Conservation (phyloP, 1,284 basidiomycete genomes). For the Pseudozyma sp. region DNA sequence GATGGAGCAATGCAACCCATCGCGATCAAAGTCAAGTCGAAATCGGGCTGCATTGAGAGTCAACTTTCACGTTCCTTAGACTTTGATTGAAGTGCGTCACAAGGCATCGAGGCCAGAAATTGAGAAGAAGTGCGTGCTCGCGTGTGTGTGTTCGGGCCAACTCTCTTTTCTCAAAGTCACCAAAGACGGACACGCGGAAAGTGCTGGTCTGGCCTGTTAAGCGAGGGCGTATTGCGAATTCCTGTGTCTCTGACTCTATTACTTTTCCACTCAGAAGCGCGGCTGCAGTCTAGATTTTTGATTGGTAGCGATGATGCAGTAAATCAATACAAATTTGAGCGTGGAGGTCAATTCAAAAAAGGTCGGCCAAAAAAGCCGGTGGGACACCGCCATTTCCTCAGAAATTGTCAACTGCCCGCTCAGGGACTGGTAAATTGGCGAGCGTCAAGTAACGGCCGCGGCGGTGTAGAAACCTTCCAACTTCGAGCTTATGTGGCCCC, state of each 20-base stretch:
- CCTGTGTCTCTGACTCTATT: not conserved
- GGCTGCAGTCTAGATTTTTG: not conserved
- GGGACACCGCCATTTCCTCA: not conserved
- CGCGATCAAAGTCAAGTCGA: not conserved
- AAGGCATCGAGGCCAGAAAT: not conserved
- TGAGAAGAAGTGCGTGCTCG: not conserved
- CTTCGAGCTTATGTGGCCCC: too few relatives aligned
- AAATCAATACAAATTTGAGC: constrained; percentile 6
- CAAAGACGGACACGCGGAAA: too few relatives aligned
- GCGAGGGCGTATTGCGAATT: constrained; percentile 13
- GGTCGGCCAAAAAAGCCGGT: not conserved
- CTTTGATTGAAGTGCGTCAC: not conserved
- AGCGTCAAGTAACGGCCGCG: too few relatives aligned
- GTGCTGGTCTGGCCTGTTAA: not conserved
- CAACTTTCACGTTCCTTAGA: constrained; percentile 7
- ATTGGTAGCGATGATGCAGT: not conserved
- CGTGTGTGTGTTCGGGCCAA: constrained; percentile 18
- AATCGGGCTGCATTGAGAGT: not conserved
- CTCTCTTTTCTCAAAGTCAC: not conserved
- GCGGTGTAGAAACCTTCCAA: not conserved
- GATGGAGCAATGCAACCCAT: not conserved
- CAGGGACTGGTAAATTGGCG: too few relatives aligned
- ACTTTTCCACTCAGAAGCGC: not conserved
- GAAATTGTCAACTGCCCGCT: too few relatives aligned
- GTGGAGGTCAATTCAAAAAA: not conserved